These are phyloP conservation scores for Laburnicola sp. DNA, from an alignment of 2,329 filamentous ascomycete genomes.

Conservation along the genomic window DNA sequence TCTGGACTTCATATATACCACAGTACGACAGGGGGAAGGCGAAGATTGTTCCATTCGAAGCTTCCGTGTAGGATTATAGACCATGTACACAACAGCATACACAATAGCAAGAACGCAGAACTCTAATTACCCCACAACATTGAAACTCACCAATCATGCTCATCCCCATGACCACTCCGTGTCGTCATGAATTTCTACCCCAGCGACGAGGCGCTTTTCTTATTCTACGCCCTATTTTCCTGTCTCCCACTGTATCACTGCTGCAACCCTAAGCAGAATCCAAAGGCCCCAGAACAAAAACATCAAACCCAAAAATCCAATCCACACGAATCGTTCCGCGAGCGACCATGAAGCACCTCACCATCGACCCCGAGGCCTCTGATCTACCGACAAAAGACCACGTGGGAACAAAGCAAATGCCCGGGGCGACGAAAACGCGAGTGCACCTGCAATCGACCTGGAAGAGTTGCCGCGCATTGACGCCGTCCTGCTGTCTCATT, in stretches of 20 bases:
- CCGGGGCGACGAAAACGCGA: constrained; percentile 51
- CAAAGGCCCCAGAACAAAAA: neutral
- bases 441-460: constrained; percentile 59
- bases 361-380: constrained; percentile 45
- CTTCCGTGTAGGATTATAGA: too few species aligned
- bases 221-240: constrained; percentile 33
- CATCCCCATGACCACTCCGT: constrained; percentile 15
- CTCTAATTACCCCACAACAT: neutral
- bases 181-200: constrained; percentile 31
- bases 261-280: constrained; percentile 7
- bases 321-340: neutral
- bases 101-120: neutral
- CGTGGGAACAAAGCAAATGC: constrained; percentile 39
- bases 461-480: constrained; percentile 63
- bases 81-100: neutral
- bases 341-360: constrained; percentile 45
- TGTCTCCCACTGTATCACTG: constrained; percentile 32
- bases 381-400: constrained; percentile 48
- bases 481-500: constrained; percentile 64
- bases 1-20: neutral
- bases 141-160: constrained; percentile 11
- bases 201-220: constrained; percentile 27
- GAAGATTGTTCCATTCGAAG: too few species aligned
- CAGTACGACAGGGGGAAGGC: too few species aligned
- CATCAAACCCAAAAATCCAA: neutral